phyloP scores from a whole-genome alignment of 2,329 filamentous ascomycete species.

The Chlorencoelia australis region DNA sequence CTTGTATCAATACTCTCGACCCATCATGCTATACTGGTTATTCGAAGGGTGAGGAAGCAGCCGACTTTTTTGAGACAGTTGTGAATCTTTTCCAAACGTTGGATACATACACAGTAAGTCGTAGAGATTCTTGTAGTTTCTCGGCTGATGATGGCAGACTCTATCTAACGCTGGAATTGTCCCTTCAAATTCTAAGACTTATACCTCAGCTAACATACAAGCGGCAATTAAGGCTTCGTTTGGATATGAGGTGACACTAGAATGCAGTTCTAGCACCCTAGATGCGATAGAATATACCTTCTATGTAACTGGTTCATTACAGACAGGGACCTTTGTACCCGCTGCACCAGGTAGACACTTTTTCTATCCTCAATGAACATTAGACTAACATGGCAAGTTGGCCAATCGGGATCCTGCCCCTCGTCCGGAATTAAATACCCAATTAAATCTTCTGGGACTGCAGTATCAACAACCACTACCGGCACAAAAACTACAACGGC shows the following conservation, averaged over 20 bases:
- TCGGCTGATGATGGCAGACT: slow-evolving; percentile 27
- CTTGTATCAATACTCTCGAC: slow-evolving; percentile 60
- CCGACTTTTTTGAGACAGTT: slow-evolving; percentile 34
- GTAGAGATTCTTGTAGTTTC: neutral
- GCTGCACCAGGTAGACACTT: slow-evolving; percentile 15
- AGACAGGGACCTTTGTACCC: slow-evolving; percentile 39
- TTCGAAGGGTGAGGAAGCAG: slow-evolving; percentile 37
- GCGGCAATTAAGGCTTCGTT: slow-evolving; percentile 34
- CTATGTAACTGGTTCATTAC: slow-evolving; percentile 41
- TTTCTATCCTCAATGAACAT: neutral
- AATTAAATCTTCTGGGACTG: slow-evolving; percentile 32
- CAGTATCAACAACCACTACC: slow-evolving; percentile 16
- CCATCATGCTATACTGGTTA: slow-evolving; percentile 50
- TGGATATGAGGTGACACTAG: slow-evolving; percentile 36
- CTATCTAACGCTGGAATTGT: slow-evolving; percentile 51
- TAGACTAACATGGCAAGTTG: too few species aligned
- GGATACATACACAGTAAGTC: slow-evolving; percentile 48
- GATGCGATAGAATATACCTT: slow-evolving; percentile 45
- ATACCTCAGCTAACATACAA: slow-evolving; percentile 35
- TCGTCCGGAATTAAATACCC: slow-evolving; percentile 44
- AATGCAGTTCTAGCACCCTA: slow-evolving; percentile 35
- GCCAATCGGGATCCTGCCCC: slow-evolving; percentile 38
- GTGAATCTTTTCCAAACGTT: slow-evolving; percentile 45
- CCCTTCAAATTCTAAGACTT: slow-evolving; percentile 34
- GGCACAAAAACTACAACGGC: slow-evolving; percentile 44